A percentile compares a stretch with the other conserved stretches of the same genome.
Conservation (phyloP, 129 eudicot species). For the Dittrichia graveolens region DNA sequence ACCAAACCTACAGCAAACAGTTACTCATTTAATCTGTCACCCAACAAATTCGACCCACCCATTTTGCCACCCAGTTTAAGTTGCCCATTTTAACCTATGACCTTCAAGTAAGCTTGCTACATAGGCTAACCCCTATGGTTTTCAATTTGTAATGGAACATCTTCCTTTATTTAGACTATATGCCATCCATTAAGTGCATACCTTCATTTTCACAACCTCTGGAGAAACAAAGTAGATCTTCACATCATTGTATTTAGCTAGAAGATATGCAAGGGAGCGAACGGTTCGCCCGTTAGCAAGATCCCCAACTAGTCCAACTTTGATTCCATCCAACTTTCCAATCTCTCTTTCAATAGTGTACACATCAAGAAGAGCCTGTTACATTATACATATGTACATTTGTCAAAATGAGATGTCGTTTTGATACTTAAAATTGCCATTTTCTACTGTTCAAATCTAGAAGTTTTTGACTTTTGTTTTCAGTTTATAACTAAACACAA, state of each 20-base stretch:
- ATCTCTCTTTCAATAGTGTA: constrained; percentile 94
- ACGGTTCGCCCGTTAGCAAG: constrained; percentile 98
- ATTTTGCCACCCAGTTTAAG: no score
- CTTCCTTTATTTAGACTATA: no score
- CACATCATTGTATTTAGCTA: constrained; percentile 81
- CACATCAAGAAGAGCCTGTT: constrained; percentile 90
- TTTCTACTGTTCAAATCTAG: no score
- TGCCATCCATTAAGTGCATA: constrained; percentile 28
- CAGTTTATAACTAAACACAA: no score
- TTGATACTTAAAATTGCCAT: no score
- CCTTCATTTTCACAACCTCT: constrained; percentile 97
- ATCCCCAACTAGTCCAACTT: constrained; percentile 98
- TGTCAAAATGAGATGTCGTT: neutral
- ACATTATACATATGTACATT: neutral
- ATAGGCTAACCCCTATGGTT: no score
- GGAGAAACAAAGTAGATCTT: constrained; percentile 94
- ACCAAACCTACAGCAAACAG: no score
- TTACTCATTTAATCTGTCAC: no score
- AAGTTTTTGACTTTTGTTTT: no score
- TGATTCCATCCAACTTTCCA: constrained; percentile 88
- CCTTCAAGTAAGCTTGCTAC: neutral
- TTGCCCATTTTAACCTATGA: neutral
- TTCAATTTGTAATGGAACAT: no score
- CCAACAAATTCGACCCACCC: no score
- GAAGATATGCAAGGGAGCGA: constrained; percentile 93